phyloP scores from a whole-genome alignment of 768 basidiomycete genomes.

The Pulveroboletus frians region DNA sequence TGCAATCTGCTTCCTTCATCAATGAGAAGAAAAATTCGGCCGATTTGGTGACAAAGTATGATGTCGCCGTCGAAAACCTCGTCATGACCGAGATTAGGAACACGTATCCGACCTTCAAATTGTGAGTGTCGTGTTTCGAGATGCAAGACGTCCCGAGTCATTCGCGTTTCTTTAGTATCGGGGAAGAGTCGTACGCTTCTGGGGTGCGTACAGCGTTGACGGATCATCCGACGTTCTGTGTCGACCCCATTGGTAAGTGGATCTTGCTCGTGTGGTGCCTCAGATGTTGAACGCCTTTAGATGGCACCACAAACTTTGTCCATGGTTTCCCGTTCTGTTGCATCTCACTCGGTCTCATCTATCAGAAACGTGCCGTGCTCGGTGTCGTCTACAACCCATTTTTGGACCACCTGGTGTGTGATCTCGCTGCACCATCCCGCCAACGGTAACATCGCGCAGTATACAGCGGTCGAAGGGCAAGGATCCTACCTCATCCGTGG shows the following conservation, averaged over 20 bases:
- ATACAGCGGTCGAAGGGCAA: conserved; percentile 70
- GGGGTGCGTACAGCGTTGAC: conserved; percentile 64
- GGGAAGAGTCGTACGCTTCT: conserved; percentile 87
- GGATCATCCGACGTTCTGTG: conserved; percentile 90
- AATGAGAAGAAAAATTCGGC: conserved; percentile 90
- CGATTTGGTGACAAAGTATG: conserved; percentile 92
- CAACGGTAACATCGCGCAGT: conserved; percentile 37
- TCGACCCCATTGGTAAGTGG: conserved; percentile 83
- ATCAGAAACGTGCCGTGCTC: conserved; percentile 69
- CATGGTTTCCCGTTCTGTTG: conserved; percentile 84
- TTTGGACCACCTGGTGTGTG: conserved; percentile 63
- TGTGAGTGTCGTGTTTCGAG: conserved; percentile 48
- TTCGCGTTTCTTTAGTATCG: conserved; percentile 51
- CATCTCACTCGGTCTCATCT: conserved; percentile 86
- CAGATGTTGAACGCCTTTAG: conserved; percentile 31
- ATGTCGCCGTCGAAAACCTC: conserved; percentile 82
- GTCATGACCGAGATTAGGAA: conserved; percentile 62
- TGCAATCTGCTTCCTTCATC: conserved; percentile 51
- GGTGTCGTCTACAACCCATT: conserved; percentile 94
- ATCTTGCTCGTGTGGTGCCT: not conserved
- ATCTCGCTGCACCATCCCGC: not conserved
- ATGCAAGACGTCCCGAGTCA: not conserved
- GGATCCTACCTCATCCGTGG: conserved; percentile 69
- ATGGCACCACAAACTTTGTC: conserved; percentile 84
- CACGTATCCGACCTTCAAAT: conserved; percentile 70